A percentile compares a stretch with the other conserved stretches of the same genome.
Evolutionary conservation across 1,284 basidiomycete species (phyloP).

Genomic region (Ustilago cynodontis): DNA sequence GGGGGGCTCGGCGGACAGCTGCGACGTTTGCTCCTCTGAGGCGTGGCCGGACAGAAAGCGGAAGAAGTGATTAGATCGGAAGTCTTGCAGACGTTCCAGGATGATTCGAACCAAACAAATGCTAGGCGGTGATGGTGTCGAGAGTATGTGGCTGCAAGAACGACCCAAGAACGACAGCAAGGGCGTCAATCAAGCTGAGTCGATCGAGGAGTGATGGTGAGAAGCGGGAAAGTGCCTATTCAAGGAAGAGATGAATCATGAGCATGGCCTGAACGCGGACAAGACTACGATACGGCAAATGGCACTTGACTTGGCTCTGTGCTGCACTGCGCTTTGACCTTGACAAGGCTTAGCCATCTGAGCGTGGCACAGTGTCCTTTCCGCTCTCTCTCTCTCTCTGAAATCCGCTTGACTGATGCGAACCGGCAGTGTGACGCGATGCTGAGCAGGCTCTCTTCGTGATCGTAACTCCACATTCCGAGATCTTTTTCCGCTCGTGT

Average conservation of each 20-base stretch:
- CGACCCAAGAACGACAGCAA: background rate
- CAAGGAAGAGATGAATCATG: slow-evolving; percentile 7
- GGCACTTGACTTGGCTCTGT: background rate
- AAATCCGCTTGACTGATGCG: slow-evolving; percentile 12
- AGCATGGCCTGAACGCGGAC: slow-evolving; percentile 34
- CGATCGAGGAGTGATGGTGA: slow-evolving; percentile 19
- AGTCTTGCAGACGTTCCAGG: background rate
- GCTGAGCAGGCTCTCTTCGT: too few species aligned
- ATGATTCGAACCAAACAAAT: background rate
- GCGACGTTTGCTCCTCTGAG: background rate
- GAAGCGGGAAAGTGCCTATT: background rate
- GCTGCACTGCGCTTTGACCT: slow-evolving; percentile 7
- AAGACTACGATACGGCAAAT: background rate
- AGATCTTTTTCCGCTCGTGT: background rate
- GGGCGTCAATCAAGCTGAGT: slow-evolving; percentile 11
- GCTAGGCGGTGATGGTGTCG: background rate
- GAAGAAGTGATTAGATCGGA: background rate
- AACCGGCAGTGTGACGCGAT: slow-evolving; percentile 1
- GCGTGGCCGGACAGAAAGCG: background rate
- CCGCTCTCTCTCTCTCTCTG: background rate
- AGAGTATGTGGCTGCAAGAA: background rate
- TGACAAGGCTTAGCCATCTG: slow-evolving; percentile 1
- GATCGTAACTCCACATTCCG: slow-evolving; percentile 16
- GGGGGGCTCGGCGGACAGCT: background rate
- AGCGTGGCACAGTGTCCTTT: slow-evolving; percentile 5